Evolutionary conservation across 805 yeast species (phyloP).

Genomic region (Hanseniaspora thailandica): DNA sequence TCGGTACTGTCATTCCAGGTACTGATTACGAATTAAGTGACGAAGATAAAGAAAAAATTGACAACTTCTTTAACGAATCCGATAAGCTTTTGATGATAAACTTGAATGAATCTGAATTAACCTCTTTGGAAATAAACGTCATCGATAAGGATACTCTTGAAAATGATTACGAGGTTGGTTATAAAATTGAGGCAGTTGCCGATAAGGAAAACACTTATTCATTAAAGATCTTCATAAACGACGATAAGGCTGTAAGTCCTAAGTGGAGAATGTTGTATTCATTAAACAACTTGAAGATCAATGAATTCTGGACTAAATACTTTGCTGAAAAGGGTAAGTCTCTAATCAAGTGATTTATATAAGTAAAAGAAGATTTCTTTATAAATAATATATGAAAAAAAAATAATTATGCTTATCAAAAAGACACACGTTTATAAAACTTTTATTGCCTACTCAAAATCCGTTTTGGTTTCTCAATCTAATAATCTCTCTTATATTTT

Average conservation of each 20-base stretch:
- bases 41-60: conserved; percentile 26
- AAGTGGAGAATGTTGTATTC: conserved; percentile 14
- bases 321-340: not conserved
- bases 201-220: conserved; percentile 13
- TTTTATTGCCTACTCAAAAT: not conserved
- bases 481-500: conserved; percentile 51
- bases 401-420: no score
- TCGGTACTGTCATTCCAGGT: conserved; percentile 17
- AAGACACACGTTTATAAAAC: not conserved
- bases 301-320: conserved; percentile 5
- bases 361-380: no score
- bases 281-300: conserved; percentile 10
- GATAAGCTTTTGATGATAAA: conserved; percentile 34
- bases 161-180: conserved; percentile 11
- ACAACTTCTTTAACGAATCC: conserved; percentile 35
- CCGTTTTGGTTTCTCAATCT: conserved; percentile 25
- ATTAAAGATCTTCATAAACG: conserved; percentile 9
- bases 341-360: not conserved
- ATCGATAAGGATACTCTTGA: conserved; percentile 16
- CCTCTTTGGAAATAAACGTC: conserved; percentile 3
- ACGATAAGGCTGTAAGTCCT: conserved; percentile 14
- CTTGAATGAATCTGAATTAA: conserved; percentile 30
- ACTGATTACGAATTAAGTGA: conserved; percentile 22
- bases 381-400: no score
- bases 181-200: conserved; percentile 22